phyloP scores from a whole-genome alignment of 1,284 basidiomycete species.

The Trichosporon inkin region DNA sequence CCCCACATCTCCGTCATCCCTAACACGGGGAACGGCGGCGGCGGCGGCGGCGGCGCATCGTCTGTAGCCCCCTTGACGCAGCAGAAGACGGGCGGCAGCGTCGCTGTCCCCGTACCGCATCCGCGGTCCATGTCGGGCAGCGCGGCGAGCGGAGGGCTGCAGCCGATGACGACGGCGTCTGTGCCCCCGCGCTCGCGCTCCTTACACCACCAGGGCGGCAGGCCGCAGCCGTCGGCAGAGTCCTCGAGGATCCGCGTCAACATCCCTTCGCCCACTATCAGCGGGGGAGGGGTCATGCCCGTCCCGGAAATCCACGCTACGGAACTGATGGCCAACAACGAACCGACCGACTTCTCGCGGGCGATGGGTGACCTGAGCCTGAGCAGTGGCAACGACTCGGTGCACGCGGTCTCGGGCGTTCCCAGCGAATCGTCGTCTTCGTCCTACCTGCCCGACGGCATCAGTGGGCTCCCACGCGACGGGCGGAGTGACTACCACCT shows the following conservation, averaged over 20 bases:
- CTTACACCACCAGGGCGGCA: conserved; percentile 12
- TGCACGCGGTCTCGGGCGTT: background rate
- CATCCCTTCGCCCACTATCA: conserved; percentile 16
- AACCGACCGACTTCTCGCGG: conserved; percentile 2
- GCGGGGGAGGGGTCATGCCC: conserved; percentile 11
- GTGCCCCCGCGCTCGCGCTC: conserved; percentile 20
- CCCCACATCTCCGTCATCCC: conserved; percentile 1
- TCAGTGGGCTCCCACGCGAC: conserved; percentile 1
- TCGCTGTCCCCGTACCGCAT: conserved; percentile 3
- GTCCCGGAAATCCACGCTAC: conserved; percentile 11
- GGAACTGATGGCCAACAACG: background rate
- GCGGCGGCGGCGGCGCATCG: background rate
- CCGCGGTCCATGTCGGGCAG: conserved; percentile 15
- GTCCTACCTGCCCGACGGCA: background rate
- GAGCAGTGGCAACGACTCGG: background rate
- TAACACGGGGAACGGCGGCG: background rate
- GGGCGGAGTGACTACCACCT: conserved; percentile 21
- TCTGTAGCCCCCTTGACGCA: background rate
- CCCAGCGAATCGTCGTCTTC: background rate
- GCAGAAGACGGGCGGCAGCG: conserved; percentile 2
- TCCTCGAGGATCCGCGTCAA: conserved; percentile 15
- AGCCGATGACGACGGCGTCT: conserved; percentile 1
- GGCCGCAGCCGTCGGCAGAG: background rate
- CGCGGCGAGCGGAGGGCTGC: conserved; percentile 8
- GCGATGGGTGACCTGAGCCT: conserved; percentile 9